These are phyloP conservation scores for Penicillium dipodomyicola DNA, from an alignment of 495 filamentous ascomycete species.

Conservation along the genomic window DNA sequence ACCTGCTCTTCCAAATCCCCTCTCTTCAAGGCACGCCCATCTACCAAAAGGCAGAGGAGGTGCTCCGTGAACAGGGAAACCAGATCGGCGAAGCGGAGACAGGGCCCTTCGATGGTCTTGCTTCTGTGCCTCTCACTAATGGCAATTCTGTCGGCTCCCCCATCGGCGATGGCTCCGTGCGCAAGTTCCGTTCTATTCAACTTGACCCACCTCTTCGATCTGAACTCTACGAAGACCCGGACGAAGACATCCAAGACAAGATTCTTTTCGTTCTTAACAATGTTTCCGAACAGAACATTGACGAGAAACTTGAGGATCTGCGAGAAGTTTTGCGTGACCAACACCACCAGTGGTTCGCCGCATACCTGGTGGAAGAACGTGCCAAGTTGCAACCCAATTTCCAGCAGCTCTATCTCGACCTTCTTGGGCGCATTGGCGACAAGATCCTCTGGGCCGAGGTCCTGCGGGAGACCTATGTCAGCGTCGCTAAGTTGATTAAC, in stretches of 20 bases:
- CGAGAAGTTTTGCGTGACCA: constrained; percentile 71
- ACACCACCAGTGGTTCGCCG: constrained; percentile 94
- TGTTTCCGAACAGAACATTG: constrained; percentile 81
- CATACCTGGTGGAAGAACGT: constrained; percentile 91
- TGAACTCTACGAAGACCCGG: constrained; percentile 71
- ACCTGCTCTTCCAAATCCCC: constrained; percentile 74
- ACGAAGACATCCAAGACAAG: constrained; percentile 82
- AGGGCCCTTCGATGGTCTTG: constrained; percentile 36
- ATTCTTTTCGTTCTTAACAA: constrained; percentile 97
- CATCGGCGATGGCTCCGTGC: constrained; percentile 47
- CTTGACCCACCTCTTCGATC: constrained; percentile 61
- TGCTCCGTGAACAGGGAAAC: constrained; percentile 61
- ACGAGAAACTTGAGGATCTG: constrained; percentile 75
- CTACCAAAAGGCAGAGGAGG: constrained; percentile 76
- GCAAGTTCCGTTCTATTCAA: constrained; percentile 71
- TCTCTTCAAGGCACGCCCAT: constrained; percentile 81
- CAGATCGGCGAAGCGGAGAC: constrained; percentile 36
- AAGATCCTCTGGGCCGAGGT: constrained; percentile 81
- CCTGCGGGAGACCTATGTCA: constrained; percentile 87
- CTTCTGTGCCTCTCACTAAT: constrained; percentile 54
- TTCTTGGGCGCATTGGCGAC: constrained; percentile 79
- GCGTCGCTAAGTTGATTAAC: constrained; percentile 81
- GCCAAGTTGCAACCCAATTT: constrained; percentile 97
- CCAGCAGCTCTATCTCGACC: constrained; percentile 85
- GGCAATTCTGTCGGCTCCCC: constrained; percentile 62